Base-by-base conservation (phyloP, 2,329 filamentous ascomycete genomes). In the Ambrosiella cleistominuta region DNA sequence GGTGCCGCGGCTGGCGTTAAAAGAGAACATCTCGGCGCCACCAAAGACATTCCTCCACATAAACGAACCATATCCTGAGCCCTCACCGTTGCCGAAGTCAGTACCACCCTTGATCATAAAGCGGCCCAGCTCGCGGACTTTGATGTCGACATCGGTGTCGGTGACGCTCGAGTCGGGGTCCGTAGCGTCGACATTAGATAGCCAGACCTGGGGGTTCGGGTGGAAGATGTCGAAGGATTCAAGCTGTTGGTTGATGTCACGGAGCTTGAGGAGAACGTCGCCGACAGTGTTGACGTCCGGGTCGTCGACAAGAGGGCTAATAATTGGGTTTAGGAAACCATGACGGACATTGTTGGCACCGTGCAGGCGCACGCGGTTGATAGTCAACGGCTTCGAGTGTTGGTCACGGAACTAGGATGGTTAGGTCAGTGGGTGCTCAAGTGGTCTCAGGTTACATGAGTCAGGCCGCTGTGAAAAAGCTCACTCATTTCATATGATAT, bases 21-120 rank as follows among this genome's bases (percentile, higher is more conserved):
- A 74, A 56, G 87, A 88, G 62, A 98, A 72, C 59, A 85, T 86
- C 73, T 98, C 93, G 27, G 90, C 93, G 44, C 93, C 93, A 56
- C 93, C 93, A 68, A 98, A 88, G 61, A 98, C 78, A 70, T 98
- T 98, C 64, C 93, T 83, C 75, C 89, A 83, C 56, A 91, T 77
- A 50, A 89, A 77, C 64, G 93, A 91, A 63, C 87, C 84, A 67
- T 95, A 97, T 3, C 90, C 91, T 7, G 90, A 95, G 40, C 91
- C 93, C 70, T 98, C 93, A 19, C 88, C 83, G 66, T 94, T 95
- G 62, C 93, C 93, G 51, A 95, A 78, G 67, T 97, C 91, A 7
- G 93, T 97, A 61, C 93, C 93, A 0, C 90, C 95, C 73, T 95
- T 95, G 66, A 97, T 79, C 60, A 89, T 82, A 66, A 97, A 81